Evolutionary conservation across 2,329 filamentous ascomycete species (phyloP), one percentile per base, ranked within the genome.

Genomic region (Pseudocercospora crystallina): DNA sequence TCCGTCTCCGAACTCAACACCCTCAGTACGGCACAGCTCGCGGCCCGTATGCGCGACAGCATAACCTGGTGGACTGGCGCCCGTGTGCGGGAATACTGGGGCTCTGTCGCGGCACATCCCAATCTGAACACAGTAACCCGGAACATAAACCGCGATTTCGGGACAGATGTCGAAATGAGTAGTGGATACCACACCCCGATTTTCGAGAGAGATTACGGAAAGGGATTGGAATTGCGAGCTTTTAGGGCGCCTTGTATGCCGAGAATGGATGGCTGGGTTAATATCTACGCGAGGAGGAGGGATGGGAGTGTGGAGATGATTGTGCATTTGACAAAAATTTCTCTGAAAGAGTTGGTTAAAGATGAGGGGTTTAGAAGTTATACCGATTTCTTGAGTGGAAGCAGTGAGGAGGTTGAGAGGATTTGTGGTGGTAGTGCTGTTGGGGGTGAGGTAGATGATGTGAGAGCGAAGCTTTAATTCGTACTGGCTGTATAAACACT

Each of bases 81-180:
- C 10, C 37, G 43, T 11, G 54, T 57, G 17, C 50, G 54, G 8
- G 54, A 57, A 43, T 48, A 42, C 33, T 57, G 54, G 54, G 54
- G 54, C 34, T 54, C 54, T 2, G 49, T 57, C 39, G 50, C 53
- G 32, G 51, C 44, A 33, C 41, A 40, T 17, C 38, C 44, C 14
- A 39, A 44, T 34, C 17, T 51, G 8, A 32, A 50, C 12, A 51
- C 36, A 5, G 46, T 54, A 13, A 37, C 51, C 12, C 20, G 47
- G 12, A 57, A 57, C 40, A 49, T 43, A 12, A 37, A 57, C 37
- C 50, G 54, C 9, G 51, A 53, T 13, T 53, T 53, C 40, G 54
- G 50, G 5, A 45, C 51, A 11, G 54, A 57, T 41, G 30, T 57
- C 32, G 54, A 57, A 30, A 44, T 53, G 17, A 42, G 42, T 33